These are phyloP conservation scores for Boletus bicolor DNA, from an alignment of 768 basidiomycete species.

Conservation along the genomic window DNA sequence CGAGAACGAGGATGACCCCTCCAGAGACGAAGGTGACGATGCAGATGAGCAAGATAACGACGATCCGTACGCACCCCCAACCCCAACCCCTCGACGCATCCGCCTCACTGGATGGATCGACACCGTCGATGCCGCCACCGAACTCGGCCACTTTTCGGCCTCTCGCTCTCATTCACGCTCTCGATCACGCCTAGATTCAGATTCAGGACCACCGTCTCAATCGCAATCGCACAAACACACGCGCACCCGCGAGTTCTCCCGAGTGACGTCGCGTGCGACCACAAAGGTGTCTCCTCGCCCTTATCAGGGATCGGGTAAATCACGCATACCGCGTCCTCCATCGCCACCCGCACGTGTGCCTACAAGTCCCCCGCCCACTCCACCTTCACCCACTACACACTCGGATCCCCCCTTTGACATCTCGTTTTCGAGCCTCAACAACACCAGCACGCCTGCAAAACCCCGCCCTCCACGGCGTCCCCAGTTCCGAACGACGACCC, in stretches of 20 bases:
- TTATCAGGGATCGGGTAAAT: neutral
- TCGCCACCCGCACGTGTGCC: neutral
- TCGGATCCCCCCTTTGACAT: conserved; percentile 22
- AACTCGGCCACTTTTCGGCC: conserved; percentile 49
- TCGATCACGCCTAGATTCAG: neutral
- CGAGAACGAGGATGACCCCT: neutral
- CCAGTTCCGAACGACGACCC: neutral
- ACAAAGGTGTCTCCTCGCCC: neutral
- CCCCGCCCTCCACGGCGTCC: conserved; percentile 8
- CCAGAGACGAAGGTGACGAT: neutral
- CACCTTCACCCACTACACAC: conserved; percentile 4
- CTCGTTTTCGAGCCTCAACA: conserved; percentile 24
- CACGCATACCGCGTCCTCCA: neutral
- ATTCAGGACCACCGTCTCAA: neutral
- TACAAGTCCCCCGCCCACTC: conserved; percentile 1
- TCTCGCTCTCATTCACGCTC: conserved; percentile 18
- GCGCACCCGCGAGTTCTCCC: neutral
- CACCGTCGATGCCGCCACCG: conserved; percentile 48
- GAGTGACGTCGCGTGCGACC: neutral
- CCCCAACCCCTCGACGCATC: conserved; percentile 31
- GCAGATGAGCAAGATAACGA: conserved; percentile 11
- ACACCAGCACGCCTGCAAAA: conserved; percentile 31
- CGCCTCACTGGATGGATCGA: conserved; percentile 55
- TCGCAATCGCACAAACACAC: neutral
- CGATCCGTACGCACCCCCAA: conserved; percentile 18